phyloP scores from a whole-genome alignment of 2,329 filamentous ascomycete species.

The Neofusicoccum kwambonambiense region DNA sequence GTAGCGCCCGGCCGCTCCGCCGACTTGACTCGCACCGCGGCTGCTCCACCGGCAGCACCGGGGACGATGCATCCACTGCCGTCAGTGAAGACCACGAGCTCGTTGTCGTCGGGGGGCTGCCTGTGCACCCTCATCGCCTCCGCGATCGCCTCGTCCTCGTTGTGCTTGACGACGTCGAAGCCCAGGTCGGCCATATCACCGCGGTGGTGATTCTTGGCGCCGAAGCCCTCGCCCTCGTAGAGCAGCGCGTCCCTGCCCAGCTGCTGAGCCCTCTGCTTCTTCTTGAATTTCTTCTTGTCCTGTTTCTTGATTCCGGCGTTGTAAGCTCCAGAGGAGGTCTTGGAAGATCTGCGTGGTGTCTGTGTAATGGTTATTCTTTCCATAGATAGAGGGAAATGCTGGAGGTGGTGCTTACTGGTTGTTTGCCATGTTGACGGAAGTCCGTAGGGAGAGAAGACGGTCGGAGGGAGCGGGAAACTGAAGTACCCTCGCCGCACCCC shows the following conservation, averaged over 20 bases:
- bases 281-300: neutral
- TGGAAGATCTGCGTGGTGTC: too few relatives aligned
- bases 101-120: neutral
- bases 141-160: neutral
- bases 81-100: neutral
- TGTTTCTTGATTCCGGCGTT: neutral
- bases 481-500: neutral
- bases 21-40: neutral
- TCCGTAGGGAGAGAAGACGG: neutral
- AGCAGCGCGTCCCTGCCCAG: neutral
- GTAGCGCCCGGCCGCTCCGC: too few relatives aligned
- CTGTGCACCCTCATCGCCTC: neutral
- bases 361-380: too few relatives aligned
- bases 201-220: neutral
- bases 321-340: too few relatives aligned
- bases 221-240: neutral
- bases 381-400: too few relatives aligned
- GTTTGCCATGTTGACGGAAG: neutral
- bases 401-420: too few relatives aligned
- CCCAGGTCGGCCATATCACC: neutral
- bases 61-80: neutral
- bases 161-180: neutral
- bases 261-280: neutral
- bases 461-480: neutral
- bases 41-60: neutral